A percentile compares a stretch with the other conserved stretches of the same genome.
Conservation (phyloP, 805 yeast genomes). For the Candida coleopterorum region DNA sequence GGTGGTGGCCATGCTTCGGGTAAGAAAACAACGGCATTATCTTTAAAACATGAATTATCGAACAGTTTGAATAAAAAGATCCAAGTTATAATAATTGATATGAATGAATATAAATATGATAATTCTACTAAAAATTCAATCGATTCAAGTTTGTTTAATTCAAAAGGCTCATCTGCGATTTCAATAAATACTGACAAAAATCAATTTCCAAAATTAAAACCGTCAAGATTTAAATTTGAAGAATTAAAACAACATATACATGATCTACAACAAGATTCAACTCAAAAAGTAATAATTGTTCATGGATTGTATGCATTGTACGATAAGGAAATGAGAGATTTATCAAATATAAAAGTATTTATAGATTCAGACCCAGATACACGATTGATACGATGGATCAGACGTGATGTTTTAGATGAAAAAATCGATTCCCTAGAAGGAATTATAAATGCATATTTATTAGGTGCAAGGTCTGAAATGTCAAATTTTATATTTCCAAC, state of each 20-base stretch:
- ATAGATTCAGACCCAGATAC: slow-evolving; percentile 84
- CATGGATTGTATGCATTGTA: slow-evolving; percentile 81
- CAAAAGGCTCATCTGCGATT: slow-evolving; percentile 24
- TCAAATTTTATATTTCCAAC: slow-evolving; percentile 62
- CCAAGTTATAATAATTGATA: slow-evolving; percentile 36
- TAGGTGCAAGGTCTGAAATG: slow-evolving; percentile 61
- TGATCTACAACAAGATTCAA: slow-evolving; percentile 9
- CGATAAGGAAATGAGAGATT: slow-evolving; percentile 48
- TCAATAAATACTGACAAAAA: slow-evolving; percentile 20
- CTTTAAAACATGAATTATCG: slow-evolving; percentile 29
- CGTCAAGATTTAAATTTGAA: slow-evolving; percentile 39
- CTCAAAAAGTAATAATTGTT: slow-evolving; percentile 38
- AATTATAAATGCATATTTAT: slow-evolving; percentile 46
- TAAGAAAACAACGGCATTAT: slow-evolving; percentile 33
- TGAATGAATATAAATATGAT: slow-evolving; percentile 35
- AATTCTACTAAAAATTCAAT: slow-evolving; percentile 13
- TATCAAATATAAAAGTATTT: slow-evolving; percentile 65
- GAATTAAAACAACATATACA: slow-evolving; percentile 16
- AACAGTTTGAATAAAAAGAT: slow-evolving; percentile 11
- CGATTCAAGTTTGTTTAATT: slow-evolving; percentile 18
- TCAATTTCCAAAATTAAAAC: slow-evolving; percentile 24
- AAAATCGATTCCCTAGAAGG: slow-evolving; percentile 22
- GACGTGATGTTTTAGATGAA: slow-evolving; percentile 30
- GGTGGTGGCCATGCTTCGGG: slow-evolving; percentile 67
- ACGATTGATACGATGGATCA: slow-evolving; percentile 75